Percentiles rank a stretch among this genome's conserved stretches.
These are phyloP conservation scores for Amborella trichopoda DNA, from an alignment of 164 flowering plant genomes.

Conservation along the genomic window DNA sequence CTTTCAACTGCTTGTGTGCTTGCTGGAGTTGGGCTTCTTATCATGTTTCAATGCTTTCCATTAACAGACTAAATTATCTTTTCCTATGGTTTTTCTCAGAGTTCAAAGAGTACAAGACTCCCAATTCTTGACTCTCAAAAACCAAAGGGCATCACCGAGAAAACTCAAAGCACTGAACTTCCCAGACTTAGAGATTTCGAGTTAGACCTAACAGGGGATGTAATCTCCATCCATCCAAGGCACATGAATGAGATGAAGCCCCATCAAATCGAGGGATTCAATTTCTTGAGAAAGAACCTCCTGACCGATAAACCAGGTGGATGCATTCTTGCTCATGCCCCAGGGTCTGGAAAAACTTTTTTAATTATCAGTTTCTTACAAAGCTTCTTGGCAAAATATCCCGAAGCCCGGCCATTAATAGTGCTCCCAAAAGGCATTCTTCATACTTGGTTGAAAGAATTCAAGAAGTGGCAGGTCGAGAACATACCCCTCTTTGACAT, in stretches of 20 bases:
- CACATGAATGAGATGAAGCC: conserved; percentile 80
- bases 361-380: conserved; percentile 89
- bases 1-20: background rate
- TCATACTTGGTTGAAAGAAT: conserved; percentile 75
- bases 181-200: conserved; percentile 23
- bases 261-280: conserved; percentile 89
- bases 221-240: conserved; percentile 68
- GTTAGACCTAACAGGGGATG: conserved; percentile 23
- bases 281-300: conserved; percentile 64
- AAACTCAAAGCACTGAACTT: conserved; percentile 5
- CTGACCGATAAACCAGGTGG: conserved; percentile 75
- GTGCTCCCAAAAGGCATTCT: conserved; percentile 78
- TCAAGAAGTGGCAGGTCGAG: conserved; percentile 74
- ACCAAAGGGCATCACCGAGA: conserved; percentile 13
- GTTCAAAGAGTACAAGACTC: conserved; percentile 34
- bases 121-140: conserved; percentile 33
- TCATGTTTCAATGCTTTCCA: background rate
- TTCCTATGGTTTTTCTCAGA: conserved; percentile 23
- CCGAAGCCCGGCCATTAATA: conserved; percentile 59
- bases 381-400: conserved; percentile 72
- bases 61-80: background rate
- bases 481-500: conserved; percentile 63
- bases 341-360: conserved; percentile 94
- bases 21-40: background rate
- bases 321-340: conserved; percentile 93